Base-by-base conservation (phyloP, 2,329 filamentous ascomycete genomes). In the Westerdykella ornata region DNA sequence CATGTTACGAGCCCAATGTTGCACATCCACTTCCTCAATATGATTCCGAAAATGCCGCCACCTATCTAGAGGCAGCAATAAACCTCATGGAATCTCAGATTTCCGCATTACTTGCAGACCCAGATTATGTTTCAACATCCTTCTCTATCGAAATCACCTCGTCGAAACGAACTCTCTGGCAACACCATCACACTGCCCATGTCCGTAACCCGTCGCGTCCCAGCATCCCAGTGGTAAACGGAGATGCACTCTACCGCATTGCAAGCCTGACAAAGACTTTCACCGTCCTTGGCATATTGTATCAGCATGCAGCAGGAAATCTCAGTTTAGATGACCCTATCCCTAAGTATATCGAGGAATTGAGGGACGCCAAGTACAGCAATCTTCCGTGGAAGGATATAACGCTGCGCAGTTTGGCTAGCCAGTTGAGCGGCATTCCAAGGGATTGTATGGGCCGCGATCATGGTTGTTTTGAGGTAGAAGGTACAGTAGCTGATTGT, bases 141-240 rank as follows among this genome's bases (percentile, higher is more conserved):
- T 67, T 66, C 46, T 70, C 68, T 1, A 45, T 70, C 35, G 64
- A 65, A 34, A 46, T 70, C 14, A 70, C 68, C 1, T 69, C 67
- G 1, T 52, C 54, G 1, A 57, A 65, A 26, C 49, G 61, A 28
- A 60, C 63, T 1, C 51, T 71, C 7, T 71, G 63, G 63, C 57
- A 63, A 4, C 48, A 54, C 9, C 59, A 67, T 41, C 65, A 69
- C 39, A 68, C 66, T 1, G 67, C 68, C 4, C 54, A 47, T 15
- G 45, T 57, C 38, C 56, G 59, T 5, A 68, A 70, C 44, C 39
- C 48, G 4, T 61, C 60, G 1, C 60, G 67, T 1, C 64, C 63
- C 5, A 66, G 67, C 28, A 57, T 61, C 28, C 51, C 51, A 0
- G 30, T 57, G 20, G 63, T 71, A 28, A 63, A 65, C 28, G 58